A percentile compares a stretch with the other conserved stretches of the same genome.
phyloP scores from a whole-genome alignment of 108 stramenopile genomes.

The Cyclotella baltica region DNA sequence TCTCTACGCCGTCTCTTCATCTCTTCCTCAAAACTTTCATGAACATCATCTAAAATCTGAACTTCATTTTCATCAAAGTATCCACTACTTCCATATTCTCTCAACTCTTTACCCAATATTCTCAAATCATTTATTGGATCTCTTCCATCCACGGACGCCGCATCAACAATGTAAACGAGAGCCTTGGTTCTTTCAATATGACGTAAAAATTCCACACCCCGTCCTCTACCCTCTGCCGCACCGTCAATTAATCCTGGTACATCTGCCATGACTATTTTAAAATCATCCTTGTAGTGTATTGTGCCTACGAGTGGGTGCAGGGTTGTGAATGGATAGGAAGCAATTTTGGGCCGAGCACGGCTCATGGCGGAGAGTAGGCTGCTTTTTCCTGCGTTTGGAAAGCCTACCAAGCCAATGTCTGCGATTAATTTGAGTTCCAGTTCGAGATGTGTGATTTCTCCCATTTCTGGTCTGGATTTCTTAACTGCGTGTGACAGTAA shows the following conservation, averaged over 20 bases:
- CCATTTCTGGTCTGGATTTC: conserved; percentile 56
- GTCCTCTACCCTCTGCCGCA: conserved; percentile 91
- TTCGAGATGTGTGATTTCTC: conserved; percentile 71
- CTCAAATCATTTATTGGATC: conserved; percentile 73
- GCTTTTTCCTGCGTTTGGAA: conserved; percentile 98
- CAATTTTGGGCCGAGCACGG: conserved; percentile 92
- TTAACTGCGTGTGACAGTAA: conserved; percentile 30
- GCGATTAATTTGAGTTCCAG: conserved; percentile 96
- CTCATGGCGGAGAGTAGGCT: conserved; percentile 91
- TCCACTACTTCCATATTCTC: conserved; percentile 68
- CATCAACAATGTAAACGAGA: conserved; percentile 85
- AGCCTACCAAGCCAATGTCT: conserved; percentile 98
- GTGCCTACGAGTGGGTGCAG: conserved; percentile 93
- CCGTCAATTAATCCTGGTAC: conserved; percentile 97
- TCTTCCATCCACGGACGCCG: conserved; percentile 77
- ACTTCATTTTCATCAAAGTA: conserved; percentile 38
- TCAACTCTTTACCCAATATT: conserved; percentile 72
- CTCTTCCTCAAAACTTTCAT: conserved; percentile 37
- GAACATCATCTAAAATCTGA: conserved; percentile 8
- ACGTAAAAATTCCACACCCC: conserved; percentile 95
- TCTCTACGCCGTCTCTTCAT: conserved; percentile 50
- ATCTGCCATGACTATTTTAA: conserved; percentile 89
- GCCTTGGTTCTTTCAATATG: conserved; percentile 94
- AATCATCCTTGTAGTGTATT: conserved; percentile 88
- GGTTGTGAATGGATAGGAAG: conserved; percentile 98